Evolutionary conservation across 2,329 filamentous ascomycete genomes (phyloP).

Genomic region (Arthrinium puccinioides): DNA sequence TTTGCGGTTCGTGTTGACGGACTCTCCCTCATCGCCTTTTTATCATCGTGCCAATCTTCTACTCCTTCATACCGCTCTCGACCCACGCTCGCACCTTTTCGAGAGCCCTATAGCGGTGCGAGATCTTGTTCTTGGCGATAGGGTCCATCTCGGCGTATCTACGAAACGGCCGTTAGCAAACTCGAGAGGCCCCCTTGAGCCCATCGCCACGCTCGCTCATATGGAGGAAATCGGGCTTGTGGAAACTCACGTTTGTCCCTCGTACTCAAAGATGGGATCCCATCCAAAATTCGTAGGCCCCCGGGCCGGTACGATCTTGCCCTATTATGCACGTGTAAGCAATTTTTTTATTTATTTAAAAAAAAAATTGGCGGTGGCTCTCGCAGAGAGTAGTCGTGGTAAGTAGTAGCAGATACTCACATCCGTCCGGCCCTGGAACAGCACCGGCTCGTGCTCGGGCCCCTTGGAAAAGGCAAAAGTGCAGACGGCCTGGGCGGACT

Average conservation of each 20-base stretch:
- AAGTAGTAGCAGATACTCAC: constrained; percentile 50
- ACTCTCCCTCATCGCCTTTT: not conserved
- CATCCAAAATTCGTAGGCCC: constrained; percentile 82
- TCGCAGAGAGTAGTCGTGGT: too few species aligned
- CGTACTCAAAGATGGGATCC: constrained; percentile 94
- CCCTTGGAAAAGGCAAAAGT: constrained; percentile 90
- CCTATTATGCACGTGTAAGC: too few species aligned
- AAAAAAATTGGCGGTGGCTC: too few species aligned
- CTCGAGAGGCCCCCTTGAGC: too few species aligned
- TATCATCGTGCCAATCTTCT: not conserved
- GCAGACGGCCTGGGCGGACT: constrained; percentile 86
- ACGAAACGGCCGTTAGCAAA: constrained; percentile 2
- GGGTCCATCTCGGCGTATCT: constrained; percentile 94
- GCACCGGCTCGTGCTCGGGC: constrained; percentile 71
- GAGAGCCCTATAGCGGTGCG: constrained; percentile 82
- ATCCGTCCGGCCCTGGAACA: constrained; percentile 87
- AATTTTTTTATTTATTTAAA: too few species aligned
- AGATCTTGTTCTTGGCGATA: constrained; percentile 80
- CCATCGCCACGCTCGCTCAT: too few species aligned
- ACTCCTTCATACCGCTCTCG: constrained; percentile 28
- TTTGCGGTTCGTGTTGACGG: too few species aligned
- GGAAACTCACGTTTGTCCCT: constrained; percentile 65
- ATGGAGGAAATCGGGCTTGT: too few species aligned
- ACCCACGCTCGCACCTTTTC: constrained; percentile 82
- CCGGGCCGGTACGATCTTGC: constrained; percentile 77